These are phyloP conservation scores for Pterula multifida DNA, from an alignment of 1,284 basidiomycete genomes.

Conservation along the genomic window DNA sequence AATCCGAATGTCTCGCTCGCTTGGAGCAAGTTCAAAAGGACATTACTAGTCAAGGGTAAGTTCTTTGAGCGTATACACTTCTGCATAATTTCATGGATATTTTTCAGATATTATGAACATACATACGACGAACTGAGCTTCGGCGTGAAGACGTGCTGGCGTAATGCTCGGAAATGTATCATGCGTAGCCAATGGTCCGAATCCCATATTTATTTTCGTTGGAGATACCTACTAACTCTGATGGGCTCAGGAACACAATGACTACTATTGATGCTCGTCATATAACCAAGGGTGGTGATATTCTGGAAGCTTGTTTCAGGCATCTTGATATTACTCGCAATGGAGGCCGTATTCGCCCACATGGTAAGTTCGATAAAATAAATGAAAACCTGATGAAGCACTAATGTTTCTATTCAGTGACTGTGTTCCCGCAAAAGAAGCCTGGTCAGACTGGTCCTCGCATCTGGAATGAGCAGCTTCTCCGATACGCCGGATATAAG, in stretches of 20 bases:
- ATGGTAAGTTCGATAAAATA: neutral
- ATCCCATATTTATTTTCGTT: neutral
- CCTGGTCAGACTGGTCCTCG: neutral
- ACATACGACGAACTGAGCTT: constrained; percentile 1
- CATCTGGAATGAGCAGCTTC: constrained; percentile 1
- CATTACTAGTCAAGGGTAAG: neutral
- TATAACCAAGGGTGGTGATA: neutral
- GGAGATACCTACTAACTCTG: too few species aligned
- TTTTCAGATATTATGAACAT: neutral
- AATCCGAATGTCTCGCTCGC: neutral
- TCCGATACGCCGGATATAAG: constrained; percentile 1
- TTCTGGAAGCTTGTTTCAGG: neutral
- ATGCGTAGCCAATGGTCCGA: neutral
- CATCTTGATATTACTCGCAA: neutral
- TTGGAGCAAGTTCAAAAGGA: neutral
- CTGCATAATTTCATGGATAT: neutral
- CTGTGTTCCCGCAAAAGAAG: constrained; percentile 1
- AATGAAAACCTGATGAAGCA: neutral
- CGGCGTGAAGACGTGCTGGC: neutral
- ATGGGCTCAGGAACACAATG: neutral
- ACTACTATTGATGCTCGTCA: neutral
- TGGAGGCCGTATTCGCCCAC: neutral
- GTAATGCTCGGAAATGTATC: neutral
- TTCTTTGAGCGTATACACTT: neutral
- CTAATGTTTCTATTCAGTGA: neutral